Conservation (phyloP, 331 rosid genomes). For the Pyrus hybrid region DNA sequence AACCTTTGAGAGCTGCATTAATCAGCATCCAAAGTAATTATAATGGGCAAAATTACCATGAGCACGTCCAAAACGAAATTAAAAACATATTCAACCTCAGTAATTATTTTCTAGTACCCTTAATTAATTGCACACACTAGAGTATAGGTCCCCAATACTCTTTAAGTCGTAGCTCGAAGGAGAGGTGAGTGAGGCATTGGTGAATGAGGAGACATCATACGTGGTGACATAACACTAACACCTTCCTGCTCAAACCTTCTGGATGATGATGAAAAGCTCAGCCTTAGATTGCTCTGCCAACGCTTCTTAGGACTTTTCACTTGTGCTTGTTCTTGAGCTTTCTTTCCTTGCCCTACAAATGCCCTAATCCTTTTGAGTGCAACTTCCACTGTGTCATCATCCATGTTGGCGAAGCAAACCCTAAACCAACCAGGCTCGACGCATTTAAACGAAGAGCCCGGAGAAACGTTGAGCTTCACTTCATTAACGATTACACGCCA, state of each 20-base stretch:
- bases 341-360: slow-evolving; percentile 39
- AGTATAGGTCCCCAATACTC: background rate
- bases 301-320: slow-evolving; percentile 16
- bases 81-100: background rate
- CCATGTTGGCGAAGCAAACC: slow-evolving; percentile 92
- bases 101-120: background rate
- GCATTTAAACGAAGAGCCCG: slow-evolving; percentile 76
- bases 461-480: slow-evolving; percentile 84
- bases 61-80: background rate
- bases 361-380: slow-evolving; percentile 56
- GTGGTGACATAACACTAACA: slow-evolving; percentile 33
- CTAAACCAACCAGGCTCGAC: slow-evolving; percentile 87
- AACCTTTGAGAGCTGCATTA: background rate
- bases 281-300: slow-evolving; percentile 32
- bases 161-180: slow-evolving; percentile 39
- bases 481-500: slow-evolving; percentile 65
- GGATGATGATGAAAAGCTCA: slow-evolving; percentile 35
- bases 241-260: slow-evolving; percentile 41
- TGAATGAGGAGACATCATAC: slow-evolving; percentile 57
- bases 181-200: slow-evolving; percentile 75
- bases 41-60: background rate
- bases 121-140: background rate
- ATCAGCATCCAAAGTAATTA: background rate
- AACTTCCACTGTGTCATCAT: slow-evolving; percentile 48
- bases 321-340: background rate